Percentiles rank a stretch among this genome's conserved stretches.
These are phyloP conservation scores for Fusarium acutatum DNA, from an alignment of 2,329 filamentous ascomycete species.

Conservation along the genomic window DNA sequence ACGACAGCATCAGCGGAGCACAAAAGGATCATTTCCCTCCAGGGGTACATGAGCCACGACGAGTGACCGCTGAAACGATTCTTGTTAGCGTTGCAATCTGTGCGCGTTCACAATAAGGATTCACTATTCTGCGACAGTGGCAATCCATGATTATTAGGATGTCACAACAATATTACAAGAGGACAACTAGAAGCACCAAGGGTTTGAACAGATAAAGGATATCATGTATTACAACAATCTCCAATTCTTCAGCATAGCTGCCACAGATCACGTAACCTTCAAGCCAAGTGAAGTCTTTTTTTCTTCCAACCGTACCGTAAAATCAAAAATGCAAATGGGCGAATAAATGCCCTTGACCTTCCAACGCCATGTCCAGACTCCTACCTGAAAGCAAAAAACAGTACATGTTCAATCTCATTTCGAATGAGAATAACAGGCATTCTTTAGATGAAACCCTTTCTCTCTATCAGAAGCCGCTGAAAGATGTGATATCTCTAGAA, in stretches of 20 bases:
- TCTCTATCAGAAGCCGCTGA: constrained; percentile 15
- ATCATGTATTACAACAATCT: constrained; percentile 34
- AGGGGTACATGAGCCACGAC: neutral
- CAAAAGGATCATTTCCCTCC: constrained; percentile 8
- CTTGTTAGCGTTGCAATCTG: neutral
- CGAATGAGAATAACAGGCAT: constrained; percentile 6
- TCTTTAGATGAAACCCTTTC: constrained; percentile 14
- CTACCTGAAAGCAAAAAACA: constrained; percentile 8
- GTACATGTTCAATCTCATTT: constrained; percentile 1
- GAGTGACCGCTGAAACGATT: neutral
- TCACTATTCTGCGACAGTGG: neutral
- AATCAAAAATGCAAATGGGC: constrained; percentile 20
- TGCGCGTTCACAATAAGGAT: neutral
- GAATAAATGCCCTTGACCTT: constrained; percentile 14
- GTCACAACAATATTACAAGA: neutral
- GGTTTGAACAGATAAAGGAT: constrained; percentile 9
- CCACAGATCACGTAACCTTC: constrained; percentile 10
- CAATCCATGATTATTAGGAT: neutral
- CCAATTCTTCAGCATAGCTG: constrained; percentile 9
- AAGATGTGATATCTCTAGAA: constrained; percentile 21
- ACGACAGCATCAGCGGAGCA: constrained; percentile 15
- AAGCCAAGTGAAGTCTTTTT: constrained; percentile 33
- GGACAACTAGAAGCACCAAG: neutral
- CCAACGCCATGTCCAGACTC: constrained; percentile 33
- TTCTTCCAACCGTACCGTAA: constrained; percentile 35